These are phyloP conservation scores for Podospora bellae-mahoneyi DNA, from an alignment of 495 filamentous ascomycete species.

Conservation along the genomic window DNA sequence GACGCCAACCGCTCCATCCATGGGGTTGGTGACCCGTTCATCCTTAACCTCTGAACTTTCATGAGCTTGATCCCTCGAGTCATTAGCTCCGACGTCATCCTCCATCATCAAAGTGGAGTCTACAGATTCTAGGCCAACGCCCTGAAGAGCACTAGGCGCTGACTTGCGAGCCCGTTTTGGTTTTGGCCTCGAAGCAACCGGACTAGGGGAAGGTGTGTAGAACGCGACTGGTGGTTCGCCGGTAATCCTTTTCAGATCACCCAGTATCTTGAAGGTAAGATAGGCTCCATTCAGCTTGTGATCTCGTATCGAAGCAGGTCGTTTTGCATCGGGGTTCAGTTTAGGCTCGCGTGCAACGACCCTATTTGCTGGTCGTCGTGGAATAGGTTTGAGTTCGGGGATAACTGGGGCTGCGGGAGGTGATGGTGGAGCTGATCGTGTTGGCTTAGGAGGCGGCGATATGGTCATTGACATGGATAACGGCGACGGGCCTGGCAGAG, in stretches of 20 bases:
- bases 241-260: slow-evolving; percentile 26
- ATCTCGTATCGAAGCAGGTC: slow-evolving; percentile 35
- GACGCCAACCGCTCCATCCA: background rate
- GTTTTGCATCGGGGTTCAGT: slow-evolving; percentile 33
- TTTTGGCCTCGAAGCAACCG: slow-evolving; percentile 19
- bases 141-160: slow-evolving; percentile 21
- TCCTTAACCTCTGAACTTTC: background rate
- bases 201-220: slow-evolving; percentile 9
- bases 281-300: slow-evolving; percentile 38
- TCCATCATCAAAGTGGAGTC: background rate
- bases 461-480: background rate
- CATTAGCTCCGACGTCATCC: background rate
- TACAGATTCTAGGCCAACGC: background rate
- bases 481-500: background rate
- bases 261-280: slow-evolving; percentile 32
- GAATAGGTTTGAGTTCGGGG: slow-evolving; percentile 6
- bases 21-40: background rate
- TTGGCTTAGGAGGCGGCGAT: background rate
- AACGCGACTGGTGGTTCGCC: slow-evolving; percentile 8
- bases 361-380: slow-evolving; percentile 2
- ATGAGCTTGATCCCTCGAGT: background rate
- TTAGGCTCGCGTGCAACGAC: slow-evolving; percentile 18
- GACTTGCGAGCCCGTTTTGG: slow-evolving; percentile 31
- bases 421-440: background rate
- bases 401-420: background rate